Evolutionary conservation across 352 stramenopile species (phyloP).

Genomic region (Globisporangium takayamanum): DNA sequence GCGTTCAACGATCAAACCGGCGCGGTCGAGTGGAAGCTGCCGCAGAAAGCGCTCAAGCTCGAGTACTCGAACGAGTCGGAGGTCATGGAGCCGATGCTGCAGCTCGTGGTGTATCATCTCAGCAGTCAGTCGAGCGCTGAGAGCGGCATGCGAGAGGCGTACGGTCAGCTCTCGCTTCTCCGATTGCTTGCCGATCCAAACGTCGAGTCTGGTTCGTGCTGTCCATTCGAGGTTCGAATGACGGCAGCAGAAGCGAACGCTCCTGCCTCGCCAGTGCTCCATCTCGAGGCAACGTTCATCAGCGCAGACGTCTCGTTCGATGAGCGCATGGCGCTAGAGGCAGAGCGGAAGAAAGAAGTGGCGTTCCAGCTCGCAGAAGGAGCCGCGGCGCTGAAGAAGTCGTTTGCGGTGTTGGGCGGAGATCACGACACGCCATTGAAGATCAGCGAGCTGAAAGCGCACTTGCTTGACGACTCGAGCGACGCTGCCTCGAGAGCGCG

Average conservation of each 20-base stretch:
- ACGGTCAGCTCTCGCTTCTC: constrained; percentile 21
- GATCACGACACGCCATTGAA: constrained; percentile 22
- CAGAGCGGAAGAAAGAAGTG: constrained; percentile 13
- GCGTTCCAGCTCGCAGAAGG: constrained; percentile 31
- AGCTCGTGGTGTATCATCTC: constrained; percentile 22
- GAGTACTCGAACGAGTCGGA: constrained; percentile 26
- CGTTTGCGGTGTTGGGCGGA: constrained; percentile 32
- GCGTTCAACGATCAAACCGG: constrained; percentile 4
- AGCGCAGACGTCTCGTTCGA: constrained; percentile 16
- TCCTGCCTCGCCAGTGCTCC: constrained; percentile 1
- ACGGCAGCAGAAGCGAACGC: constrained; percentile 1
- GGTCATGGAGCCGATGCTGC: constrained; percentile 18
- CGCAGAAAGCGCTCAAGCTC: constrained; percentile 12
- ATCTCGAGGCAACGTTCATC: constrained; percentile 20
- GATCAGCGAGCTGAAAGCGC: constrained; percentile 24
- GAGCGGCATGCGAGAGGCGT: constrained; percentile 16
- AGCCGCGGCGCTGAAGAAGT: constrained; percentile 32
- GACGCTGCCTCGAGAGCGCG: constrained; percentile 2
- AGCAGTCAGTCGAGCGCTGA: constrained; percentile 9
- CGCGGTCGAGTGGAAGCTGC: constrained; percentile 11
- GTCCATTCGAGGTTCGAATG: constrained; percentile 6
- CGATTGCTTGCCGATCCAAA: constrained; percentile 9
- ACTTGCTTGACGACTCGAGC: constrained; percentile 10
- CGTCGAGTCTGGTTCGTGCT: not conserved
- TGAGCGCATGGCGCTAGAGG: constrained; percentile 15